Evolutionary conservation across 2,329 filamentous ascomycete species (phyloP), one percentile per base, ranked within the genome.

Genomic region (Seiridium unicorne): DNA sequence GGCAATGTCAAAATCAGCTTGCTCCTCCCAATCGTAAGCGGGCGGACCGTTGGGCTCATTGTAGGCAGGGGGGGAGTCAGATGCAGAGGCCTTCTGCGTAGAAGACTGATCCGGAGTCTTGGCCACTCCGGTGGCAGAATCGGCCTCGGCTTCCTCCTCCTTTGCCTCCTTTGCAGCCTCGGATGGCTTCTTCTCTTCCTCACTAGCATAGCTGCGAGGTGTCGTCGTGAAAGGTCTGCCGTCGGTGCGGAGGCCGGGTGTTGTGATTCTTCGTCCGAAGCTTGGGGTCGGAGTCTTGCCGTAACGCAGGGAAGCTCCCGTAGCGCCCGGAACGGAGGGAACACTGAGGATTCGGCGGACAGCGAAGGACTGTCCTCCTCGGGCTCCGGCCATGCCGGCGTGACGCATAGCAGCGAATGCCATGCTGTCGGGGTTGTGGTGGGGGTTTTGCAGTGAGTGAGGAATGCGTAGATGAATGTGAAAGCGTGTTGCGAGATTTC

Each of bases 1-100:
- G 54, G 86, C 86, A 68, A 93, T 90, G 63, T 86, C 82, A 62
- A 88, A 85, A 65, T 92, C 84, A 11, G 88, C 85, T 65, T 91
- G 86, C 59, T 91, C 87, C 69, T 95, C 91, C 91, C 91, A 94
- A 68, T 89, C 86, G 13, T 72, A 69, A 5, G 66, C 56, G 4
- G 64, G 62, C 56, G 64, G 55, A 53, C 64, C 58, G 51, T 60
- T 55, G n/a, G 66, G 57, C 11, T 65, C 63, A 26, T 62, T 64
- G 59, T 68, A 60, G 58, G 70, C 55, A 54, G 65, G 58, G 56
- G 70, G 62, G 54, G 68, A 66, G 51, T 64, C 67, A 7, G 70
- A 63, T 2, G 73, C 55, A 31, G 59, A 34, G 4, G 64, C 49
- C 5, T 61, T 60, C 55, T 71, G 69, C 18, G 68, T 64, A 47